Conservation (phyloP, 768 basidiomycete genomes). For the Pilatotrama ljubarskyi region DNA sequence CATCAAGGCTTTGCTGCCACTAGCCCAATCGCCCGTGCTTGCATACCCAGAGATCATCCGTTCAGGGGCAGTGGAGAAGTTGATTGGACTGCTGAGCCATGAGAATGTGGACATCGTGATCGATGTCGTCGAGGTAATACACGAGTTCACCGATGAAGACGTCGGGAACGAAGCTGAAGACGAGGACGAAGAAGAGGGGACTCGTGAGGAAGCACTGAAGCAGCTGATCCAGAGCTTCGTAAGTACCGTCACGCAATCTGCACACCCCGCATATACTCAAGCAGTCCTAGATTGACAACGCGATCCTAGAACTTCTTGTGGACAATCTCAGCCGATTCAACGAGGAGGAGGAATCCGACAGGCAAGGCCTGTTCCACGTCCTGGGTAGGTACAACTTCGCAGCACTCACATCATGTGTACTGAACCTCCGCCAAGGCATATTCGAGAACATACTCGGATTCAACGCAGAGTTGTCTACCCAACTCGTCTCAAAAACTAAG, state of each 20-base stretch:
- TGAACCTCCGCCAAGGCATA: slow-evolving; percentile 52
- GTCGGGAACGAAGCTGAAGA: slow-evolving; percentile 76
- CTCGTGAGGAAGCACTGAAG: slow-evolving; percentile 66
- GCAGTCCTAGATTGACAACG: slow-evolving; percentile 66
- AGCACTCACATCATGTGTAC: not conserved
- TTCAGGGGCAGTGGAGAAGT: slow-evolving; percentile 64
- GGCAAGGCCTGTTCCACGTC: slow-evolving; percentile 90
- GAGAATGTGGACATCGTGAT: slow-evolving; percentile 98
- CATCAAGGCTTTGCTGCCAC: slow-evolving; percentile 83
- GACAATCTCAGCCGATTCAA: slow-evolving; percentile 88
- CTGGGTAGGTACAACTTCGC: slow-evolving; percentile 52
- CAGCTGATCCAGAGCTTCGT: slow-evolving; percentile 77
- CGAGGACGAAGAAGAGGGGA: slow-evolving; percentile 60
- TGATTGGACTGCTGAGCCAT: slow-evolving; percentile 88
- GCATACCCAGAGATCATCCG: slow-evolving; percentile 90
- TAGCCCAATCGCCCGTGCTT: slow-evolving; percentile 79
- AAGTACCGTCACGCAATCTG: slow-evolving; percentile 32
- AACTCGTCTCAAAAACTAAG: slow-evolving; percentile 72
- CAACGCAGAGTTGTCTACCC: slow-evolving; percentile 70
- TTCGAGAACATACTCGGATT: slow-evolving; percentile 93
- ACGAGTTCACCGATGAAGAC: slow-evolving; percentile 96
- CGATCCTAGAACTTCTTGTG: slow-evolving; percentile 84
- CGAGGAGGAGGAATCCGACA: slow-evolving; percentile 87
- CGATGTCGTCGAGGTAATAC: slow-evolving; percentile 87
- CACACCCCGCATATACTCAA: not conserved